Evolutionary conservation across 768 basidiomycete species (phyloP).

Genomic region (Boletus eberwhitei): DNA sequence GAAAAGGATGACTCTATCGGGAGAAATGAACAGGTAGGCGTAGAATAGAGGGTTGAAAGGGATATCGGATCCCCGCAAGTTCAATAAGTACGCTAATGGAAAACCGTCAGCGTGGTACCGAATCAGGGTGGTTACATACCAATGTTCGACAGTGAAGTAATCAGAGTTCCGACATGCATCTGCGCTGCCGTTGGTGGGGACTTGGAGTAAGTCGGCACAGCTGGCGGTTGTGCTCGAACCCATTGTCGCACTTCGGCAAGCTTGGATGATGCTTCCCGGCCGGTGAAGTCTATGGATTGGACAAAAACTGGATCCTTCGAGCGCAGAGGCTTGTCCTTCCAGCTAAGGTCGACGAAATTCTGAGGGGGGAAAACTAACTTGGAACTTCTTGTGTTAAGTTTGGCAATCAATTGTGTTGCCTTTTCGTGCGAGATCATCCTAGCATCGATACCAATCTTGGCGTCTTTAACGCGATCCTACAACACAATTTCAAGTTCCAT

Average conservation of each 20-base stretch:
- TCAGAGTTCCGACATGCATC: slow-evolving; percentile 62
- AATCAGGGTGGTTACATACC: slow-evolving; percentile 40
- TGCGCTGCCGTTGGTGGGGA: slow-evolving; percentile 56
- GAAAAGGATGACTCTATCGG: slow-evolving; percentile 66
- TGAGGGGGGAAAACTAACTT: slow-evolving; percentile 78
- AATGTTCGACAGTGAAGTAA: slow-evolving; percentile 67
- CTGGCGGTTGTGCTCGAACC: slow-evolving; percentile 59
- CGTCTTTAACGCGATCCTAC: slow-evolving; percentile 39
- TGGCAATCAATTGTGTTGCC: slow-evolving; percentile 55
- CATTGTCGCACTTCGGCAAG: slow-evolving; percentile 66
- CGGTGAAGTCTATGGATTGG: slow-evolving; percentile 70
- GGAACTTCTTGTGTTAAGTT: slow-evolving; percentile 50
- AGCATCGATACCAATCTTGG: slow-evolving; percentile 78
- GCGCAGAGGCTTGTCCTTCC: slow-evolving; percentile 74
- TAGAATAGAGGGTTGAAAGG: slow-evolving; percentile 92
- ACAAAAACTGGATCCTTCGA: slow-evolving; percentile 62
- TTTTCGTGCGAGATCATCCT: slow-evolving; percentile 77
- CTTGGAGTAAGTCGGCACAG: slow-evolving; percentile 62
- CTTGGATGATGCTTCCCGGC: slow-evolving; percentile 65
- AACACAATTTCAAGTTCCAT: slow-evolving; percentile 3
- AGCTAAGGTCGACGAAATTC: slow-evolving; percentile 80
- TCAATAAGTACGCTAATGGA: slow-evolving; percentile 73
- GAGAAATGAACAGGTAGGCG: slow-evolving; percentile 74
- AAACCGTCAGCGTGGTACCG: slow-evolving; percentile 2
- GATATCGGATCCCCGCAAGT: slow-evolving; percentile 86